Base-by-base conservation (phyloP, 139 green algal genomes). In the Zygnema circumcarinatum region DNA sequence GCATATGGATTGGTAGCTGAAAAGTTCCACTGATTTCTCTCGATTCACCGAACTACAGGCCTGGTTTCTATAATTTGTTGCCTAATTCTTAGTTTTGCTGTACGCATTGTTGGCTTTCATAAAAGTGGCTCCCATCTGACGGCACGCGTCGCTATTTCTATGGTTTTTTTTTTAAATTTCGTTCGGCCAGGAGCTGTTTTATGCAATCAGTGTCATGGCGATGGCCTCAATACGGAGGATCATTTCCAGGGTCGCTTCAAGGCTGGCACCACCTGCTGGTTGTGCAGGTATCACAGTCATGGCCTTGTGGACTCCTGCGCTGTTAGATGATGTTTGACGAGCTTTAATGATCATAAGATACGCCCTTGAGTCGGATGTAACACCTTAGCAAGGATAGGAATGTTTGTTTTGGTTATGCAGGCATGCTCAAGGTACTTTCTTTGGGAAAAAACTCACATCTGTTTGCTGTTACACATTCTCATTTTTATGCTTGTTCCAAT, bases 171-270 rank as follows among this genome's bases (percentile, higher is more conserved):
- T 25, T 62, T 62, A 16, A 25, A 16, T 7, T 62, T 62, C 7
- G 7, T 25, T 62, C n/a, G n/a, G 16, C 47, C 47, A 86, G 86
- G 86, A 16, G 81, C 86, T 25, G 86, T 90, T 31, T 11, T 31
- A 40, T 90, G 86, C 82, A 25, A 29, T 40, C 86, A 90, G 82
- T 90, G 86, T 73, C 16, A 90, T n/a, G 86, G 86, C 2, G 41
- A 35, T 21, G 86, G 86, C 29, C n/a, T 89, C 74, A 90, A 90
- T 82, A 32, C n/a, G 40, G 81, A 90, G 84, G 86, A 90, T 22
- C 53, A 89, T 68, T 90, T 90, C 67, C 82, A 90, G 38, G 86
- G 86, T 22, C 86, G 86, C 38, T 90, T 90, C 80, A 90, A 90
- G 41, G 72, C 72, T 25, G 86, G 86, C n/a, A 40, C 32, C 7